Conservation (phyloP, 2,329 filamentous ascomycete species). For the Fusarium poae region DNA sequence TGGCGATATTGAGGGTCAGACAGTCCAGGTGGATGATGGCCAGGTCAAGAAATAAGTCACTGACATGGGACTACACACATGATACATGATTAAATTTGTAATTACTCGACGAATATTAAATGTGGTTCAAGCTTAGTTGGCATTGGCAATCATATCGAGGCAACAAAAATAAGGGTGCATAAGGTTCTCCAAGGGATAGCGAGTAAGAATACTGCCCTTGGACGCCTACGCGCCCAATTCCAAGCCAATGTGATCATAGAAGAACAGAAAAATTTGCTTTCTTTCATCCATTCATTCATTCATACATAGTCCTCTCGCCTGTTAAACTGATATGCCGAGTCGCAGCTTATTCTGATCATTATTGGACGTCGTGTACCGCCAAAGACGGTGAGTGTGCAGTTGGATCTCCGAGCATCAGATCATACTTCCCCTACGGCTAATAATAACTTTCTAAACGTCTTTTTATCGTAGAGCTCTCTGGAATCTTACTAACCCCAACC, state of each 20-base stretch:
- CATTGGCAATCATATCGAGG: no score
- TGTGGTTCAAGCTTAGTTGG: not conserved
- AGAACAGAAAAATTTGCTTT: no score
- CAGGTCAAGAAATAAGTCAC: not conserved
- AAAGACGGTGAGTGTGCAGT: not conserved
- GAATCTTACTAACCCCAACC: not conserved
- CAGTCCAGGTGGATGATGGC: not conserved
- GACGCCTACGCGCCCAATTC: not conserved
- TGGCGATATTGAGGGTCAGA: slow-evolving; percentile 8
- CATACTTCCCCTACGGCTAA: not conserved
- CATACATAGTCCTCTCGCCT: not conserved
- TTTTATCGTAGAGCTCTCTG: rapidly evolving
- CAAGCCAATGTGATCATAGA: not conserved
- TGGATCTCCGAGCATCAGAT: not conserved
- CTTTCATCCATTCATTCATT: no score
- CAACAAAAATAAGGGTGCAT: no score
- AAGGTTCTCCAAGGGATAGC: not conserved
- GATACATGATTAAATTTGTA: not conserved
- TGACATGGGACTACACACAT: not conserved
- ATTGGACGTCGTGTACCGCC: not conserved
- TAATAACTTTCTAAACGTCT: not conserved
- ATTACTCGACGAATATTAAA: rapidly evolving
- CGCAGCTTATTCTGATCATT: not conserved
- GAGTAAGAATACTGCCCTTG: not conserved
- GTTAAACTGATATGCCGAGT: no score